These are phyloP conservation scores for Postia placenta DNA, from an alignment of 768 basidiomycete genomes.

Conservation along the genomic window DNA sequence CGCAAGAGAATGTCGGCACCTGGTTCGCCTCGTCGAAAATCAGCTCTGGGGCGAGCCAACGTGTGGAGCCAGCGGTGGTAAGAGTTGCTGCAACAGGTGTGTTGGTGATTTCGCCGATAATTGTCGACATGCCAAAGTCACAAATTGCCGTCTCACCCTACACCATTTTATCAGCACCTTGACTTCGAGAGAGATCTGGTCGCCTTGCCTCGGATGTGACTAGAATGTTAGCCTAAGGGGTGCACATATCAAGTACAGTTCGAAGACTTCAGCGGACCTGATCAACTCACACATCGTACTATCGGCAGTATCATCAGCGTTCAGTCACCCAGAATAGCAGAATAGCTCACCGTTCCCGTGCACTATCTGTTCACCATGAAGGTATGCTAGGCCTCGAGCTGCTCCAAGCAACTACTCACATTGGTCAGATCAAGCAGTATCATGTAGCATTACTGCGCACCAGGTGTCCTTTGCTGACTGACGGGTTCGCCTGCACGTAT, in stretches of 20 bases:
- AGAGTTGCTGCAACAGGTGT: slow-evolving; percentile 39
- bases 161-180: background rate
- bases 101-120: slow-evolving; percentile 53
- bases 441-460: slow-evolving; percentile 27
- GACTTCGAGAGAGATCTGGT: background rate
- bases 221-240: slow-evolving; percentile 51
- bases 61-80: slow-evolving; percentile 39
- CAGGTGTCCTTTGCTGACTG: slow-evolving; percentile 35
- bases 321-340: background rate
- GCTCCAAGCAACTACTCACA: slow-evolving; percentile 42
- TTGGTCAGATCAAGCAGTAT: background rate
- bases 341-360: slow-evolving; percentile 47
- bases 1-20: slow-evolving; percentile 40
- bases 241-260: background rate
- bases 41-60: slow-evolving; percentile 61
- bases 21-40: slow-evolving; percentile 34
- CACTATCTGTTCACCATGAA: slow-evolving; percentile 45
- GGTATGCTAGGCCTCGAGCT: slow-evolving; percentile 49
- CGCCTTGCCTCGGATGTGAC: slow-evolving; percentile 40
- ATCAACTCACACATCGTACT: slow-evolving; percentile 56
- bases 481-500: slow-evolving; percentile 20
- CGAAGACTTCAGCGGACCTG: slow-evolving; percentile 1
- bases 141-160: slow-evolving; percentile 52
- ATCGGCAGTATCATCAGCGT: background rate
- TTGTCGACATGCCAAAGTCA: slow-evolving; percentile 61